phyloP scores from a whole-genome alignment of 1,284 basidiomycete genomes.

The Cryptococcus hybrid region DNA sequence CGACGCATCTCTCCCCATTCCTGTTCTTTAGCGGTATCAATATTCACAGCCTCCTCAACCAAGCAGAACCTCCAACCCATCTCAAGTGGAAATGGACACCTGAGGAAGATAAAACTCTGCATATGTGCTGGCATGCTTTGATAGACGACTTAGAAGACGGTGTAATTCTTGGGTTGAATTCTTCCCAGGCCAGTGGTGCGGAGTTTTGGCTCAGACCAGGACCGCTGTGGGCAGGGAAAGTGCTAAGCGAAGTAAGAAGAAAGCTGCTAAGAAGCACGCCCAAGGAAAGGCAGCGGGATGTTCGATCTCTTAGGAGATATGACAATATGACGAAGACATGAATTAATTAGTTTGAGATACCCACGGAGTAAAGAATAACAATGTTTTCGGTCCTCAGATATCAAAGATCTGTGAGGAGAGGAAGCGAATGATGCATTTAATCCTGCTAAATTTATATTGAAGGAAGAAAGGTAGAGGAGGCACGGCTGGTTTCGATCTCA shows the following conservation, averaged over 20 bases:
- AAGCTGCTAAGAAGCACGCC: neutral
- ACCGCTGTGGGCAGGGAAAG: neutral
- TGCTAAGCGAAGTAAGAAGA: constrained; percentile 1
- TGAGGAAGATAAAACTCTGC: constrained; percentile 39
- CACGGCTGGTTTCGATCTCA: too few species aligned
- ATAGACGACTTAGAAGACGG: constrained; percentile 9
- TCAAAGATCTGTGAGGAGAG: too few species aligned
- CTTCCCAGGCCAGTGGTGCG: neutral
- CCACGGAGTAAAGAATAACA: too few species aligned
- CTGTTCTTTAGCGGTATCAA: constrained; percentile 35
- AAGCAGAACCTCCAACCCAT: constrained; percentile 60
- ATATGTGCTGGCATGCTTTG: constrained; percentile 54
- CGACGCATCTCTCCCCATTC: constrained; percentile 35
- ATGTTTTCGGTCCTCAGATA: too few species aligned
- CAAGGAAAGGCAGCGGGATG: neutral
- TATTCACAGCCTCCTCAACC: constrained; percentile 26
- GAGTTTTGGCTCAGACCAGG: neutral
- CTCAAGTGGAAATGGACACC: constrained; percentile 49
- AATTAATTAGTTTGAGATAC: too few species aligned
- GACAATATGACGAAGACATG: constrained; percentile 2
- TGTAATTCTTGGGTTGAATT: constrained; percentile 9
- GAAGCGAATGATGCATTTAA: too few species aligned
- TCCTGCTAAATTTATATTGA: too few species aligned
- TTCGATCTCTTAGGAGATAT: constrained; percentile 11
- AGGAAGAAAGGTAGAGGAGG: too few species aligned